These are phyloP conservation scores for Teratosphaeria viscida DNA, from an alignment of 2,329 filamentous ascomycete species.

Conservation along the genomic window DNA sequence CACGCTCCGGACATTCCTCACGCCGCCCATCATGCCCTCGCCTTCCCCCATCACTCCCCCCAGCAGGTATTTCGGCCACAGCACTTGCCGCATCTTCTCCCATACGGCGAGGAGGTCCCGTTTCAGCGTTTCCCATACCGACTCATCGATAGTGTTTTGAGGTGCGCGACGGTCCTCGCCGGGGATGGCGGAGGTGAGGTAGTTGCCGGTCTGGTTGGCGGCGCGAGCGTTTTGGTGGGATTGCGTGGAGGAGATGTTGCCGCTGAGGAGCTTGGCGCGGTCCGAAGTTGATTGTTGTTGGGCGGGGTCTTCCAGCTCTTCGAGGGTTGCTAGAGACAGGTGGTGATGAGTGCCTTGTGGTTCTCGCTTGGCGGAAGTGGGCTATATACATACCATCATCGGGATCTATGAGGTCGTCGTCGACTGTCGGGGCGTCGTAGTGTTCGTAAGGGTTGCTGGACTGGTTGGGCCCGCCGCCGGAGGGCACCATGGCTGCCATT, in stretches of 20 bases:
- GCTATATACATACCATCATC: conserved; percentile 39
- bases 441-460: conserved; percentile 27
- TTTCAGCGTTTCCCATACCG: conserved; percentile 92
- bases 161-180: conserved; percentile 87
- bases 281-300: conserved; percentile 51
- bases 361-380: background rate
- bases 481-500: conserved; percentile 39
- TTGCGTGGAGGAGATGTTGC: conserved; percentile 56
- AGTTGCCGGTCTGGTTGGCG: conserved; percentile 58
- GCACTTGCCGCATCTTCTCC: conserved; percentile 95
- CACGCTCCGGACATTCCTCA: conserved; percentile 28
- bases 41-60: conserved; percentile 51
- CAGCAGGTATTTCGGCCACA: conserved; percentile 90
- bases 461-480: conserved; percentile 20
- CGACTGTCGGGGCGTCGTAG: conserved; percentile 37
- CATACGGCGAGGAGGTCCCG: conserved; percentile 87
- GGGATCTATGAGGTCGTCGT: conserved; percentile 43
- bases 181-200: conserved; percentile 78
- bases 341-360: background rate
- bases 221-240: conserved; percentile 44
- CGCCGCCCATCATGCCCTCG: conserved; percentile 40
- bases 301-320: conserved; percentile 86
- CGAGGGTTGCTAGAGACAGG: conserved; percentile 58
- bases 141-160: conserved; percentile 91
- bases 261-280: conserved; percentile 69